A percentile compares a stretch with the other conserved stretches of the same genome.
These are phyloP conservation scores for Carex pumila DNA, from an alignment of 176 grass and related monocot genomes.

Conservation along the genomic window DNA sequence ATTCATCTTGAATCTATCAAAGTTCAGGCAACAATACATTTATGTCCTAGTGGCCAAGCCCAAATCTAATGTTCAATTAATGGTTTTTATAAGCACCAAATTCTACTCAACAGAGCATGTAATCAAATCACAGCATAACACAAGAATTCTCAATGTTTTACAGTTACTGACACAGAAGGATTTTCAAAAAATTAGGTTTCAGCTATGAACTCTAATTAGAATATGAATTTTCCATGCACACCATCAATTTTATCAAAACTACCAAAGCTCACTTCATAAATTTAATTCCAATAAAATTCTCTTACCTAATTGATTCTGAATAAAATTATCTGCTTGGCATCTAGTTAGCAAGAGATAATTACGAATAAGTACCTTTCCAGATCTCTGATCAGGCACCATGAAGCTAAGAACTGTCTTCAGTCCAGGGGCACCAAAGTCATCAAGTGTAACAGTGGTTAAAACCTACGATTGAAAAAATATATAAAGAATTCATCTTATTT, in stretches of 20 bases:
- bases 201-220: not conserved
- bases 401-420: slow-evolving; percentile 27
- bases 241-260: not conserved
- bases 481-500: not conserved
- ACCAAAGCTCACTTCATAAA: not conserved
- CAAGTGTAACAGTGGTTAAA: slow-evolving; percentile 19
- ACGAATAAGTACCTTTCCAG: slow-evolving; percentile 26
- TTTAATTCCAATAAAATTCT: not conserved
- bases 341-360: not conserved
- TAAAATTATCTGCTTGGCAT: not conserved
- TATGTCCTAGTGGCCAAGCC: not conserved
- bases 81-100: not conserved
- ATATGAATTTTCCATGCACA: not conserved
- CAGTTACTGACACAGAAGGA: not conserved
- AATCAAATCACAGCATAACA: not conserved
- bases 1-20: not conserved
- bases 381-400: slow-evolving; percentile 18
- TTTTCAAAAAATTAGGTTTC: not conserved
- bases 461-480: slow-evolving; percentile 6
- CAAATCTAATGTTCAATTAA: not conserved
- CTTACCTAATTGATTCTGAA: not conserved
- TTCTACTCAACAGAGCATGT: not conserved
- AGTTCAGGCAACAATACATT: not conserved
- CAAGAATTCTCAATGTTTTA: not conserved
- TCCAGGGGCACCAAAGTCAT: slow-evolving; percentile 21